Conservation (phyloP, 2,329 filamentous ascomycete genomes). For the Didymella exigua region DNA sequence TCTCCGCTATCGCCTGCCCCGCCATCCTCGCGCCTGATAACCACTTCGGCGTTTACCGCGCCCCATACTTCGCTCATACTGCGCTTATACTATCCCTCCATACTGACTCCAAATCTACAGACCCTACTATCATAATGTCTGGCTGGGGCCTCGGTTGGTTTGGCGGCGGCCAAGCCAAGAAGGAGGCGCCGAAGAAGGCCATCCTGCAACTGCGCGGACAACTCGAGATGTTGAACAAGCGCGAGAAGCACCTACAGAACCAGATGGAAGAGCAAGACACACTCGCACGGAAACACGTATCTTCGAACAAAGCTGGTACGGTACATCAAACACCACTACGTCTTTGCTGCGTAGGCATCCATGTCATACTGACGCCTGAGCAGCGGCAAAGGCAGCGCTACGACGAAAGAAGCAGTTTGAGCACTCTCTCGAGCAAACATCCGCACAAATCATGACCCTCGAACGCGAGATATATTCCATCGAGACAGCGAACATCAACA, state of each 20-base stretch:
- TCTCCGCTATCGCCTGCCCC: slow-evolving; percentile 24
- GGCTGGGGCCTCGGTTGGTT: slow-evolving; percentile 74
- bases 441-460: slow-evolving; percentile 85
- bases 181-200: slow-evolving; percentile 95
- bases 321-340: background rate
- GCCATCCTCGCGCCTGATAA: slow-evolving; percentile 23
- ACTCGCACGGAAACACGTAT: slow-evolving; percentile 86
- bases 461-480: slow-evolving; percentile 97
- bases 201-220: slow-evolving; percentile 87
- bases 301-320: slow-evolving; percentile 86
- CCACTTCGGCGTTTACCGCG: slow-evolving; percentile 4
- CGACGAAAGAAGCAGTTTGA: slow-evolving; percentile 95
- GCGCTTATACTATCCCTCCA: background rate
- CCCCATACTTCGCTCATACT: background rate
- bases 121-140: slow-evolving; percentile 36
- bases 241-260: slow-evolving; percentile 85
- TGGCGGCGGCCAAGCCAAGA: slow-evolving; percentile 82
- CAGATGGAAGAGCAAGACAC: slow-evolving; percentile 93
- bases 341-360: too few species aligned
- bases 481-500: slow-evolving; percentile 98
- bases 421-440: slow-evolving; percentile 88
- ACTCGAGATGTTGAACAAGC: slow-evolving; percentile 96
- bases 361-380: slow-evolving; percentile 23
- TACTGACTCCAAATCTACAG: slow-evolving; percentile 8
- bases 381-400: slow-evolving; percentile 88